Base-by-base conservation (phyloP, 495 filamentous ascomycete species). In the Ascodesmis nigricans region DNA sequence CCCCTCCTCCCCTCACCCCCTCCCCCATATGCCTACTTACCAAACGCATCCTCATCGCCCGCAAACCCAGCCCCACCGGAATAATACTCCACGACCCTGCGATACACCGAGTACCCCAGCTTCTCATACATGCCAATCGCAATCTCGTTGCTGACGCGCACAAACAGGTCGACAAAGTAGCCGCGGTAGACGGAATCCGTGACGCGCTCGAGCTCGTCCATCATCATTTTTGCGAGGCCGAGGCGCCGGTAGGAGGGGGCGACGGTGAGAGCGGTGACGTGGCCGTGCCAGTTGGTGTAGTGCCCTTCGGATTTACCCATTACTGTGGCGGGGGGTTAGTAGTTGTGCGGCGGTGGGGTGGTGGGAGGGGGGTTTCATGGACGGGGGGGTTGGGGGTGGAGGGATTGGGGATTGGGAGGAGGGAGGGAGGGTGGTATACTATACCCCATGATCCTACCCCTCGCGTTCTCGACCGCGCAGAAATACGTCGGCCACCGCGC, bases 131-230 rank as follows among this genome's bases (percentile, higher is more conserved):
- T 74, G 31, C 64, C 63, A 35, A 90, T 74, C 4, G 84, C 87
- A 32, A 78, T 71, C 53, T 74, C 62, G 52, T 97, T 97, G 36
- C 77, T 78, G 35, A 73, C 73, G 17, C 87, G 64, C 8, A 95
- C 87, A 50, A 87, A 97, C 14, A 97, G 56, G 53, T 97, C 87
- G 21, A 95, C 77, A 49, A 97, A 97, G 76, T 81, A 93, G 21
- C 81, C 77, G 29, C 83, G 56, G 41, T 75, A 69, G 17, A 51
- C 38, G 25, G 69, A 70, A 41, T 91, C 79, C 2, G 79, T 79
- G 1, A 65, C 69, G 10, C 60, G 63, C 56, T 93, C 82, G 25
- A 97, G 66, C 29, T 74, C 68, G 50, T 71, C 64, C 3, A 75
- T 81, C 18, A 95, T 64, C 18, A 65, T 65, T 32, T 73, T 74